Percentiles rank a stretch among this genome's conserved stretches.
These are phyloP conservation scores for Viola odorata DNA, from an alignment of 345 rosid genomes.

Conservation along the genomic window DNA sequence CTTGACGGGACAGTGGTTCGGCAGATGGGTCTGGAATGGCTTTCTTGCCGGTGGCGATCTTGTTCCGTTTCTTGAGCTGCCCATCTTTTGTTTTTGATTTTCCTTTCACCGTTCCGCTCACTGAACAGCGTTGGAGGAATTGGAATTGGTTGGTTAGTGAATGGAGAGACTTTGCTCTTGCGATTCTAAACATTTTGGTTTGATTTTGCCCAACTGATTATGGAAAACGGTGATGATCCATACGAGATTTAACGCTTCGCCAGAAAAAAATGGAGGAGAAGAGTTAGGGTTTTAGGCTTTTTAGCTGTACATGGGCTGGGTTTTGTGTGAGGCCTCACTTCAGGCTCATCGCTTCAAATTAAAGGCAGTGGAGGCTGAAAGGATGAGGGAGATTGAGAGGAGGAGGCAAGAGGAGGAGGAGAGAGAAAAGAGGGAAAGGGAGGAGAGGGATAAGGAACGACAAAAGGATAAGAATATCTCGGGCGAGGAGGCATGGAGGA, in stretches of 20 bases:
- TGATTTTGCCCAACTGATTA: neutral
- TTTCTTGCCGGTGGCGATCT: slow-evolving; percentile 46
- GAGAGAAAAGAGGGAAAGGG: slow-evolving; percentile 47
- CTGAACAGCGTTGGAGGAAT: slow-evolving; percentile 45
- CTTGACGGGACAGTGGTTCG: slow-evolving; percentile 5
- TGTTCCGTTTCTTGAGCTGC: slow-evolving; percentile 43
- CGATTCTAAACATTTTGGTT: slow-evolving; percentile 10
- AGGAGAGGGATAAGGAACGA: slow-evolving; percentile 43
- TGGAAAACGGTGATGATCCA: too few species aligned
- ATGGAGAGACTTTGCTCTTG: slow-evolving; percentile 7
- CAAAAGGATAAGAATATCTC: slow-evolving; percentile 49
- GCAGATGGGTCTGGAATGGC: slow-evolving; percentile 13
- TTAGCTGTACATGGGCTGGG: neutral
- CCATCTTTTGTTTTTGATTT: slow-evolving; percentile 46
- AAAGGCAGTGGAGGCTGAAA: slow-evolving; percentile 70
- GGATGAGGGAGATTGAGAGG: slow-evolving; percentile 71
- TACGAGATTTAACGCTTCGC: neutral
- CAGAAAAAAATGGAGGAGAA: too few species aligned
- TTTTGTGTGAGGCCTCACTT: neutral
- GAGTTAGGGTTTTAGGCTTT: neutral
- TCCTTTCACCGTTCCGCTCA: slow-evolving; percentile 65
- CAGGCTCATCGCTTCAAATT: too few species aligned
- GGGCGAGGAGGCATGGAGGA: slow-evolving; percentile 96
- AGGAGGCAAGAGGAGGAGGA: slow-evolving; percentile 82
- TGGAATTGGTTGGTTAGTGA: slow-evolving; percentile 19